A percentile compares a stretch with the other conserved stretches of the same genome.
Evolutionary conservation across 768 basidiomycete genomes (phyloP).

Genomic region (Agrocybe praecox): DNA sequence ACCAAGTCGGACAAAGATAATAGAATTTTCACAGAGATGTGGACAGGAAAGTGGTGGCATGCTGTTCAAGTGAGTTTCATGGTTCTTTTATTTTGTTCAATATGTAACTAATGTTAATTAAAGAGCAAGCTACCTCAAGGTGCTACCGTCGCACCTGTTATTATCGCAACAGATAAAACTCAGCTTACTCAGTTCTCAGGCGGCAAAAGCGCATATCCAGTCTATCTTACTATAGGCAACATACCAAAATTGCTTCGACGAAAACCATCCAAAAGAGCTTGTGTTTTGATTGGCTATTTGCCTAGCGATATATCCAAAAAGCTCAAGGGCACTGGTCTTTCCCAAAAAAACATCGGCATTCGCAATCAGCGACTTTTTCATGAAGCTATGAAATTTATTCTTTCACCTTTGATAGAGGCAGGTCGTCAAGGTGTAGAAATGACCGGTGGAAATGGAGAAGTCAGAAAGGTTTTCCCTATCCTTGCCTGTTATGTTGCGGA

Average conservation of each 20-base stretch:
- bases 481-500: constrained; percentile 25
- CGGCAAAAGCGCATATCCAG: constrained; percentile 40
- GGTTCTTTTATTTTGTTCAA: not conserved
- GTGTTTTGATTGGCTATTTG: constrained; percentile 39
- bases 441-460: constrained; percentile 27
- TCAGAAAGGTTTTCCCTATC: constrained; percentile 19
- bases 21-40: constrained; percentile 33
- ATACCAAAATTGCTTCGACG: constrained; percentile 32
- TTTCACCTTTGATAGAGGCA: constrained; percentile 23
- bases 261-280: constrained; percentile 31
- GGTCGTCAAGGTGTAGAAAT: constrained; percentile 32
- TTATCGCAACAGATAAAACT: constrained; percentile 37
- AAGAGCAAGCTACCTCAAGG: constrained; percentile 14
- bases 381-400: constrained; percentile 29
- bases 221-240: constrained; percentile 46
- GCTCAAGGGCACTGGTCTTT: constrained; percentile 1
- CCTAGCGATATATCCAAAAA: constrained; percentile 29
- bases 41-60: constrained; percentile 38
- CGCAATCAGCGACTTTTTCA: constrained; percentile 36
- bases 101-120: not conserved
- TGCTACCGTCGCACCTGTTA: constrained; percentile 34
- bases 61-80: constrained; percentile 29
- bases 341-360: not conserved
- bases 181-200: constrained; percentile 34
- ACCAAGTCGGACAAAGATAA: constrained; percentile 7